Evolutionary conservation across 176 grass and related monocot species (phyloP).

Genomic region (Oryza australiensis): DNA sequence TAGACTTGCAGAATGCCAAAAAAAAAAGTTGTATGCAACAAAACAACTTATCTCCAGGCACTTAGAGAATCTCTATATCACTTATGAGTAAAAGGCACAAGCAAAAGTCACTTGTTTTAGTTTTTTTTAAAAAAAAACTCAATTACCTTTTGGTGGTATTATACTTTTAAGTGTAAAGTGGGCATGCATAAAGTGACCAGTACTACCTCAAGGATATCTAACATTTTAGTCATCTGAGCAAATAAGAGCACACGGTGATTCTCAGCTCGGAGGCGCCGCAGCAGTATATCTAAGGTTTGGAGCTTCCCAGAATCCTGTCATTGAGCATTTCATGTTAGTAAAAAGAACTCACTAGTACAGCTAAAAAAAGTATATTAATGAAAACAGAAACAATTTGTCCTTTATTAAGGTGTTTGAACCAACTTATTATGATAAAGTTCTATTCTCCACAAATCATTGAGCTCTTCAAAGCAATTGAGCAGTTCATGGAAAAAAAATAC

Average conservation of each 20-base stretch:
- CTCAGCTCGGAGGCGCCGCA: slow-evolving; percentile 80
- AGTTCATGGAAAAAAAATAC: slow-evolving; percentile 3
- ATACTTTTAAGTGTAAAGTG: neutral
- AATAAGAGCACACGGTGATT: slow-evolving; percentile 98
- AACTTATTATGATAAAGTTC: neutral
- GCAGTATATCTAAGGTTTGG: slow-evolving; percentile 83
- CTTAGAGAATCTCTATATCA: neutral
- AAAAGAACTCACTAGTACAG: neutral
- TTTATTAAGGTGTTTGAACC: neutral
- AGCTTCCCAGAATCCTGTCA: slow-evolving; percentile 98
- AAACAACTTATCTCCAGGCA: neutral
- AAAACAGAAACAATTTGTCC: neutral
- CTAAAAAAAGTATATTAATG: neutral
- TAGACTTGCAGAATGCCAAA: neutral
- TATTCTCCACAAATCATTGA: slow-evolving; percentile 12
- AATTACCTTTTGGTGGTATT: neutral
- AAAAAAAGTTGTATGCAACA: neutral
- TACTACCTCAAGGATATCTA: slow-evolving; percentile 97
- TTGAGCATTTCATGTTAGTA: slow-evolving; percentile 37
- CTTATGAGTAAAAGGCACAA: neutral
- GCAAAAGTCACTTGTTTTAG: neutral
- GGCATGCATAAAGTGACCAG: slow-evolving; percentile 7
- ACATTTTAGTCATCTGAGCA: slow-evolving; percentile 99
- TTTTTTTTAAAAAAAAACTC: neutral
- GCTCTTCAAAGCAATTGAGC: neutral